A percentile compares a stretch with the other conserved stretches of the same genome.
These are phyloP conservation scores for Vicia sativa DNA, from an alignment of 306 rosid species.

Conservation along the genomic window DNA sequence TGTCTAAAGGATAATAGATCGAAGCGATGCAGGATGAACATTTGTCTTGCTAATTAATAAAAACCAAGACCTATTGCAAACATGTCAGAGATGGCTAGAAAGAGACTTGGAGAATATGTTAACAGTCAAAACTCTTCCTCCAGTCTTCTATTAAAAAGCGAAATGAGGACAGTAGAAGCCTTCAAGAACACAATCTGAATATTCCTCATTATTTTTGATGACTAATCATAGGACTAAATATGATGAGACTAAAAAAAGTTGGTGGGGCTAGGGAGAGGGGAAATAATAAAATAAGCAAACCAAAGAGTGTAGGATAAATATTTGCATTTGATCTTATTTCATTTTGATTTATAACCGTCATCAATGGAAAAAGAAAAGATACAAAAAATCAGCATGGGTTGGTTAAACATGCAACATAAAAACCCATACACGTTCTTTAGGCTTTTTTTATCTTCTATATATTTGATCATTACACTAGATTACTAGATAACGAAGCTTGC, in stretches of 20 bases:
- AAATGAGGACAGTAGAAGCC: constrained; percentile 11
- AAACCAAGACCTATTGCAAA: constrained; percentile 11
- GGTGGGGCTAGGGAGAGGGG: background rate
- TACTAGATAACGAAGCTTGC: constrained; percentile 13
- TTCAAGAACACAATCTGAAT: constrained; percentile 17
- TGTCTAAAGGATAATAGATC: constrained; percentile 10
- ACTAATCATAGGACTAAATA: constrained; percentile 18
- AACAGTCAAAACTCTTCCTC: constrained; percentile 6
- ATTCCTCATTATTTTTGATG: constrained; percentile 8
- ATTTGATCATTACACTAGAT: constrained; percentile 13
- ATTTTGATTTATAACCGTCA: constrained; percentile 12
- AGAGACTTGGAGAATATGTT: background rate
- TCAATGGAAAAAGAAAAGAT: background rate
- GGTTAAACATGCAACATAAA: constrained; percentile 4
- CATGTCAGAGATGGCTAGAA: constrained; percentile 2
- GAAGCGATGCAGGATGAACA: constrained; percentile 15
- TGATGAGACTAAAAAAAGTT: constrained; percentile 22
- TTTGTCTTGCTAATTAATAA: constrained; percentile 8
- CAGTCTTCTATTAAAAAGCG: background rate
- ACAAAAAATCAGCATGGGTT: constrained; percentile 23
- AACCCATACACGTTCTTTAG: background rate
- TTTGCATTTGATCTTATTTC: constrained; percentile 23
- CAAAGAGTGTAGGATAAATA: constrained; percentile 5
- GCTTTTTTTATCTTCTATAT: background rate
- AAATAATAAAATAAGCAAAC: constrained; percentile 15